Conservation (phyloP, 202 grass and related monocot genomes). For the Eragrostis tef region DNA sequence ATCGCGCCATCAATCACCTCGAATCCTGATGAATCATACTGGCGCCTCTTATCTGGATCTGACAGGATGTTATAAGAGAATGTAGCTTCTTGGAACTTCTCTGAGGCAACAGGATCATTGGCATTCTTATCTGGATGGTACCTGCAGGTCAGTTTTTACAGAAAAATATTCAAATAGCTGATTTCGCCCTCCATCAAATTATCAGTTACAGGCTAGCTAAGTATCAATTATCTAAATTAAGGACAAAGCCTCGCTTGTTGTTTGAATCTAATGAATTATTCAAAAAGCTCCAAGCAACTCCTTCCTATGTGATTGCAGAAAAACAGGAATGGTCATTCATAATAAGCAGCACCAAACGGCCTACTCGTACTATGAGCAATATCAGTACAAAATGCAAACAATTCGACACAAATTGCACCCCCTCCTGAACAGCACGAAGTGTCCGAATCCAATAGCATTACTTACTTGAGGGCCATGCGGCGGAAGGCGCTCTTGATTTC, state of each 20-base stretch:
- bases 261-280: slow-evolving; percentile 25
- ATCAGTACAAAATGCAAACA: background rate
- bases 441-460: slow-evolving; percentile 39
- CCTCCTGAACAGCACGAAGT: slow-evolving; percentile 2
- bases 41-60: slow-evolving; percentile 84
- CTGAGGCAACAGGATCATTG: slow-evolving; percentile 83
- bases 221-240: slow-evolving; percentile 3
- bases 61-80: slow-evolving; percentile 98
- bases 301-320: background rate
- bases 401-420: background rate
- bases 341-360: background rate
- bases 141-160: slow-evolving; percentile 45
- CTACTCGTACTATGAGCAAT: background rate
- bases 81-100: slow-evolving; percentile 94
- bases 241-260: background rate
- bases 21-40: slow-evolving; percentile 90
- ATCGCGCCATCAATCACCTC: slow-evolving; percentile 59
- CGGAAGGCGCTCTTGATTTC: slow-evolving; percentile 96
- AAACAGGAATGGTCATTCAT: background rate
- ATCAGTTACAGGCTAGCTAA: slow-evolving; percentile 12
- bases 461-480: slow-evolving; percentile 93
- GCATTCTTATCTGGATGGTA: slow-evolving; percentile 99
- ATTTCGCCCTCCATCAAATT: background rate
- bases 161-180: slow-evolving; percentile 16
- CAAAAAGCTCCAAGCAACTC: slow-evolving; percentile 14